Evolutionary conservation across 352 stramenopile species (phyloP).

Genomic region (Phytophthora megakarya): DNA sequence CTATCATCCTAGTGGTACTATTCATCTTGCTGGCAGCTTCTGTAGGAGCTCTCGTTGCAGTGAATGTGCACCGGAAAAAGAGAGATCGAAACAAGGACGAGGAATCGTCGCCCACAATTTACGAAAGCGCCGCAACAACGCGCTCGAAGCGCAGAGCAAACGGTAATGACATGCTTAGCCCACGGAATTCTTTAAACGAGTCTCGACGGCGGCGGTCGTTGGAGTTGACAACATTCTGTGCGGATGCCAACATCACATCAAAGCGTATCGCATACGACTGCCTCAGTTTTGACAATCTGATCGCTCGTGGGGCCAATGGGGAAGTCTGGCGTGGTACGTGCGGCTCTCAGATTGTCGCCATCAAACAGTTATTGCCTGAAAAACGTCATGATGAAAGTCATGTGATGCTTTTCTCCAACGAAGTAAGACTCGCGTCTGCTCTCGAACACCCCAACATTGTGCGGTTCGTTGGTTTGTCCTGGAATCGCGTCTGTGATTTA

Average conservation of each 20-base stretch:
- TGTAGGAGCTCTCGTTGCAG: constrained; percentile 23
- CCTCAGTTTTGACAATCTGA: constrained; percentile 46
- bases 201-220: constrained; percentile 34
- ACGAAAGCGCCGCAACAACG: constrained; percentile 23
- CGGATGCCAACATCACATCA: constrained; percentile 51
- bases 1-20: constrained; percentile 30
- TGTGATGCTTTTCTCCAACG: constrained; percentile 56
- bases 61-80: constrained; percentile 26
- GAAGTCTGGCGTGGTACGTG: constrained; percentile 67
- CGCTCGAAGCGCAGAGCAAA: constrained; percentile 17
- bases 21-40: constrained; percentile 26
- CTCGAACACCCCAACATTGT: constrained; percentile 75
- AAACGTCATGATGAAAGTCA: constrained; percentile 46
- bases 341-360: constrained; percentile 47
- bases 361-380: constrained; percentile 64
- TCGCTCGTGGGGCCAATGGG: constrained; percentile 56
- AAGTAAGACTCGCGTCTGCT: constrained; percentile 52
- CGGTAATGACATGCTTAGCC: constrained; percentile 1
- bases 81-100: constrained; percentile 3
- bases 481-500: constrained; percentile 53
- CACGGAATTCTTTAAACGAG: constrained; percentile 21
- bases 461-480: constrained; percentile 65
- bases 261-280: constrained; percentile 49
- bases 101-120: constrained; percentile 29
- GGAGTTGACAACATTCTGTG: constrained; percentile 45